Conservation (phyloP, 225 moss, liverwort and hornwort genomes). For the Asterella californica region DNA sequence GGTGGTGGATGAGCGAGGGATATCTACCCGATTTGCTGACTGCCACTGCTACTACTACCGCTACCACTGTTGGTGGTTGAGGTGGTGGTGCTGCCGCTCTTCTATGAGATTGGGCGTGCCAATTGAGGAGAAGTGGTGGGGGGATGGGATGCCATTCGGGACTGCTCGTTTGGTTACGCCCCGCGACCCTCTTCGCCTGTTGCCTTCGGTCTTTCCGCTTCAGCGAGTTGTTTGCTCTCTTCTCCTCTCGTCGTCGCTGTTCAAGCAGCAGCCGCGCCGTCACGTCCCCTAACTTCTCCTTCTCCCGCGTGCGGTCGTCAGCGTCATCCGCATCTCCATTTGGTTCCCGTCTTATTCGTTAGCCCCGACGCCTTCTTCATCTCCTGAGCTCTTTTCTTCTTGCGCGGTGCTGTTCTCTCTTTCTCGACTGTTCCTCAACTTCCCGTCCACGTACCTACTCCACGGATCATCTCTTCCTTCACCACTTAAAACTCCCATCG, state of each 20-base stretch:
- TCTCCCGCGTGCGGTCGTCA: slow-evolving; percentile 1
- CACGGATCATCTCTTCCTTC: neutral
- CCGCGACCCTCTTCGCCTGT: neutral
- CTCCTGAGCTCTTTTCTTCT: neutral
- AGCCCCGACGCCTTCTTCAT: neutral
- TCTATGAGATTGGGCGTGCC: slow-evolving; percentile 22
- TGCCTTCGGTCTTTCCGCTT: neutral
- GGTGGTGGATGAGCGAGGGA: neutral
- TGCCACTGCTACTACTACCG: neutral
- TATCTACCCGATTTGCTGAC: neutral
- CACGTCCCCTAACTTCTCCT: slow-evolving; percentile 3
- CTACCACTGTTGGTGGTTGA: neutral
- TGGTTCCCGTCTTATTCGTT: neutral
- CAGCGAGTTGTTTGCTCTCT: neutral
- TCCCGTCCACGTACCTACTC: neutral
- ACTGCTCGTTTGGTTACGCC: slow-evolving; percentile 24
- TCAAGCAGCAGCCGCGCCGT: slow-evolving; percentile 2
- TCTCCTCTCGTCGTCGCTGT: neutral
- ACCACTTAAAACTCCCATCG: too few species aligned
- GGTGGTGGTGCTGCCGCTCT: neutral
- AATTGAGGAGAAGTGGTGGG: slow-evolving; percentile 4
- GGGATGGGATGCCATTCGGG: slow-evolving; percentile 18
- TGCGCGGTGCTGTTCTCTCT: neutral
- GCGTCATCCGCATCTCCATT: neutral
- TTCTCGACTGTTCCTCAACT: neutral